Evolutionary conservation across 331 rosid genomes (phyloP), one percentile per base, ranked within the genome.

Genomic region (Quercus lobata): DNA sequence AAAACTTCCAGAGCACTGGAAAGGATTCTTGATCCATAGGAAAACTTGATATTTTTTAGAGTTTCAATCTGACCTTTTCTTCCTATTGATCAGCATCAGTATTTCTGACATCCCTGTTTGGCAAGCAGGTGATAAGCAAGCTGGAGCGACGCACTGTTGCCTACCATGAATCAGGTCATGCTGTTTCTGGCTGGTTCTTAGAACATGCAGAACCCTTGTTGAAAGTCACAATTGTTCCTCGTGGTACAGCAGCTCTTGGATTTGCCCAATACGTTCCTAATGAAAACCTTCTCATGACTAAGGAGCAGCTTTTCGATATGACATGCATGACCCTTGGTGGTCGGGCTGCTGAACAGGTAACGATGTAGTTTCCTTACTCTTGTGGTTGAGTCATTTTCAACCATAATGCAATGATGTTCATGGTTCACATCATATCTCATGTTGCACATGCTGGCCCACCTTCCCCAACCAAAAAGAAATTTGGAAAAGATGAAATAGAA

Each of bases 291-390:
- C 94, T 95, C 56, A 84, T 87, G 97, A 93, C 99, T 34, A 91
- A 93, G 88, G 97, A 93, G 78, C 99, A 95, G 83, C 98, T 95
- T 52, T 93, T 95, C 16, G 99, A 95, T 75, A 77, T 90, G 92
- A 93, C 98, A 37, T 95, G 99, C 84, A 88, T 93, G 98, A 84
- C 99, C 72, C 98, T 93, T 61, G 99, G 99, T 68, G 99, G 99
- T 37, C 92, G 99, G 46, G 99, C 99, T 68, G 88, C 99, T n/a
- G 99, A 95, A 83, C 93, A 95, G 98, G 99, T 95, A 77, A 49
- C 79, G 74, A n/a, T 14, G 32, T 6, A 41, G 24, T 6, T 30
- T 25, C 29, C 0, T 15, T 22, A 46, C 10, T 9, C 16, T 35
- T 66, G n/a, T 2, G 63, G 63, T n/a, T 57, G 8, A 11, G 22